A percentile compares a stretch with the other conserved stretches of the same genome.
phyloP scores from a whole-genome alignment of 768 basidiomycete genomes.

The Wakefieldia striispora region DNA sequence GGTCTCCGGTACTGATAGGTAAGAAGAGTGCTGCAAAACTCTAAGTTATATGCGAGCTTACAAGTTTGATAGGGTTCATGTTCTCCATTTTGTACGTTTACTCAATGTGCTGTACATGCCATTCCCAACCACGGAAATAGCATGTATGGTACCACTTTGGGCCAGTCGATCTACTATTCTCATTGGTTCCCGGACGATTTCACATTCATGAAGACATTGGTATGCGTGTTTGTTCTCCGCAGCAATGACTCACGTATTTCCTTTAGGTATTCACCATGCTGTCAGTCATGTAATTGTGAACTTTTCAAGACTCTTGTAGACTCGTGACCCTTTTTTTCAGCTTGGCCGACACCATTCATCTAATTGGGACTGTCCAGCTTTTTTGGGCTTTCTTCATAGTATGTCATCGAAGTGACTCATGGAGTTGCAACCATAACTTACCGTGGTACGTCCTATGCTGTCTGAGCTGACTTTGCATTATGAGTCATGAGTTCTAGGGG shows the following conservation, averaged over 20 bases:
- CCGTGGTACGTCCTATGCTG: constrained; percentile 1
- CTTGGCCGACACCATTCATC: constrained; percentile 3
- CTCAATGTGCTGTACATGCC: neutral
- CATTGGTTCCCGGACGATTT: constrained; percentile 8
- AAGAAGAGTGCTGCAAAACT: neutral
- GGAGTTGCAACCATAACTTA: neutral
- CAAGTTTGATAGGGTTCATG: neutral
- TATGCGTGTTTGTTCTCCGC: neutral
- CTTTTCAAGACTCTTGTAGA: neutral
- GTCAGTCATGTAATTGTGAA: neutral
- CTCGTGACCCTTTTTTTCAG: neutral
- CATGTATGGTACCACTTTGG: constrained; percentile 9
- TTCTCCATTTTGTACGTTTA: constrained; percentile 3
- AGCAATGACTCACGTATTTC: no score
- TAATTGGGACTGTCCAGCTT: constrained; percentile 2
- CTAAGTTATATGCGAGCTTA: neutral
- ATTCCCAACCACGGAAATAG: neutral
- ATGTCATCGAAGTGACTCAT: neutral
- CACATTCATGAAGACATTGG: neutral
- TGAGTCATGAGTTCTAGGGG: constrained; percentile 1
- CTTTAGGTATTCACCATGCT: constrained; percentile 1
- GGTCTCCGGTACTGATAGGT: constrained; percentile 13
- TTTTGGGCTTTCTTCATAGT: constrained; percentile 7
- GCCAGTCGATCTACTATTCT: constrained; percentile 9
- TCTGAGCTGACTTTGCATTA: neutral